Evolutionary conservation across 1,284 basidiomycete species (phyloP).

Genomic region (Phlebopus sp.): DNA sequence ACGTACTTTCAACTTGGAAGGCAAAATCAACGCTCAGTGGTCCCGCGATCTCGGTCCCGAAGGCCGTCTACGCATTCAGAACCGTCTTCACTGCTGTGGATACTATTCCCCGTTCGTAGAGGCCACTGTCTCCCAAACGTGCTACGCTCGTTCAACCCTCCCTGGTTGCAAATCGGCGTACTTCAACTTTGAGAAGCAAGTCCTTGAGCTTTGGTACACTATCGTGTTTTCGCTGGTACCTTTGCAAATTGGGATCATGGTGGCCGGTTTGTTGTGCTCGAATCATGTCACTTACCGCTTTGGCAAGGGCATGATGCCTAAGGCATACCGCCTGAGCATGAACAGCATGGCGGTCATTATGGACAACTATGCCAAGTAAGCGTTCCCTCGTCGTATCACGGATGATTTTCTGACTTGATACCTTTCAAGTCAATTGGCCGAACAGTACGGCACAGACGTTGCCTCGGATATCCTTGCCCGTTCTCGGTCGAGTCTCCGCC

Average conservation of each 20-base stretch:
- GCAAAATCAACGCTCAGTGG: slow-evolving; percentile 51
- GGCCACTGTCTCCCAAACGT: slow-evolving; percentile 44
- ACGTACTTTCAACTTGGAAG: slow-evolving; percentile 49
- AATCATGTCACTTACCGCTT: slow-evolving; percentile 54
- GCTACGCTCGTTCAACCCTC: slow-evolving; percentile 45
- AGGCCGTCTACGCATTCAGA: slow-evolving; percentile 44
- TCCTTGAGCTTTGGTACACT: slow-evolving; percentile 45
- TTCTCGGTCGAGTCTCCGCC: slow-evolving; percentile 33
- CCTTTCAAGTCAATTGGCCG: slow-evolving; percentile 43
- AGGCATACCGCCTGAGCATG: slow-evolving; percentile 46
- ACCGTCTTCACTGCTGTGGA: slow-evolving; percentile 47
- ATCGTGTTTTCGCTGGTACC: slow-evolving; percentile 45
- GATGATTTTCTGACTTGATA: neutral
- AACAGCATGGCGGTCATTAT: slow-evolving; percentile 48
- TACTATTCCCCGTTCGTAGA: slow-evolving; percentile 49
- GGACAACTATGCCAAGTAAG: slow-evolving; percentile 47
- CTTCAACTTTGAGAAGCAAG: slow-evolving; percentile 40
- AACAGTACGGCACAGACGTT: slow-evolving; percentile 48
- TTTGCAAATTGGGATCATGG: slow-evolving; percentile 41
- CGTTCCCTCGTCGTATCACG: no score
- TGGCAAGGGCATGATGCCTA: slow-evolving; percentile 51
- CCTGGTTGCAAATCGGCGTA: slow-evolving; percentile 48
- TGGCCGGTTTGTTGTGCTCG: slow-evolving; percentile 44
- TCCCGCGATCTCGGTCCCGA: slow-evolving; percentile 38
- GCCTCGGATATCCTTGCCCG: slow-evolving; percentile 38